Base-by-base conservation (phyloP, 2,329 filamentous ascomycete genomes). In the Massarina eburnea region DNA sequence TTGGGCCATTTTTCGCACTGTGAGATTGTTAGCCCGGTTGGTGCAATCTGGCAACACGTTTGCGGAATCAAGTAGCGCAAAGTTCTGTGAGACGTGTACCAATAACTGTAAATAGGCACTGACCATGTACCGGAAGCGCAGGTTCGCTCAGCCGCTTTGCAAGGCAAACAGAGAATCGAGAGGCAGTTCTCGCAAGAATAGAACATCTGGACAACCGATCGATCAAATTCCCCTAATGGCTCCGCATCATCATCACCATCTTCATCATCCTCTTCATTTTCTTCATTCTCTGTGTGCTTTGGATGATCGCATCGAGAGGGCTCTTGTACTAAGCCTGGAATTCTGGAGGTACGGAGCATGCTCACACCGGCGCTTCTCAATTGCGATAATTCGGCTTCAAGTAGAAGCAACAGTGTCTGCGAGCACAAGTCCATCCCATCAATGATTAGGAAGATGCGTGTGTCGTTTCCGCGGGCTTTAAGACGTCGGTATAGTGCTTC, bases 341-440 rank as follows among this genome's bases (percentile, higher is more conserved):
- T 21, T 22, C 57, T 54, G 12, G 55, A 57, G 3, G 57, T 57
- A 27, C 54, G 21, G 14, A 61, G 21, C 17, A 61, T 42, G 9
- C 43, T 49, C 17, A 56, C 22, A 1, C 49, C 45, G 4, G 12
- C 21, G 6, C 45, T 17, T 15, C 51, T 50, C 10, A 61, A 29
- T 1, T 30, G 22, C 9, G 39, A 40, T 1, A 61, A 38, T 32
- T 61, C 52, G 1, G 39, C 26, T 9, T 54, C 42, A 8, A 61
- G 33, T 9, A 61, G 43, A n/a, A 51, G 21, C 3, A 41, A 36
- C 34, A 57, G 32, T 2, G 49, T 47, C 14, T 45, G 21, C 18
- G 48, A 49, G 29, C 50, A 53, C 24, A 47, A 43, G 44, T 61
- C 58, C 8, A 57, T 34, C n/a, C 51, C 51, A 39, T 61, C 58